These are phyloP conservation scores for Dicorynia guianensis DNA, from an alignment of 306 rosid genomes.

Conservation along the genomic window DNA sequence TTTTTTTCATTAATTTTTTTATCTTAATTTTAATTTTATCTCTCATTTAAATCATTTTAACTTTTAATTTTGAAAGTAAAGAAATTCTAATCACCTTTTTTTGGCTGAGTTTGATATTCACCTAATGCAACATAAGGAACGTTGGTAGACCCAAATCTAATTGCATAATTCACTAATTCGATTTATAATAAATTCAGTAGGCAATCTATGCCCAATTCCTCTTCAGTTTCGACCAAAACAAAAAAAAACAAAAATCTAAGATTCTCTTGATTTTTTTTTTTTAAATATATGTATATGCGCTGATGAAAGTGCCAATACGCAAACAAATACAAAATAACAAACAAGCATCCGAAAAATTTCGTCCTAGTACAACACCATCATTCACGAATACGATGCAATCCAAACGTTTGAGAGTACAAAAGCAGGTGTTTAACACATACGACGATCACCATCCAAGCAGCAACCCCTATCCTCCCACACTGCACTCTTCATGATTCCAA, in stretches of 20 bases:
- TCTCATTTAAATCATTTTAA: no score
- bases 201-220: not conserved
- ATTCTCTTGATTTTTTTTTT: no score
- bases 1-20: no score
- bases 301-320: not conserved
- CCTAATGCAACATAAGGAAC: no score
- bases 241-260: no score
- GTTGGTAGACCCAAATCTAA: no score
- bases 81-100: no score
- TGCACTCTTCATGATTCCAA: slow-evolving; percentile 15
- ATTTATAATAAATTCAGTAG: not conserved
- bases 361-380: slow-evolving; percentile 6
- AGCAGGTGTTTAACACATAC: not conserved
- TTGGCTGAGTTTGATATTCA: not conserved
- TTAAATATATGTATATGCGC: not conserved
- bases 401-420: slow-evolving; percentile 10
- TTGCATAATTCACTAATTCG: no score
- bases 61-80: no score
- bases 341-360: not conserved
- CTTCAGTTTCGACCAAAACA: not conserved
- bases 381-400: slow-evolving; percentile 33
- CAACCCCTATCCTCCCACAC: slow-evolving; percentile 33
- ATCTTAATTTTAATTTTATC: no score
- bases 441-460: slow-evolving; percentile 30
- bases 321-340: not conserved